A percentile compares a stretch with the other conserved stretches of the same genome.
Evolutionary conservation across 148 eudicot species (phyloP).

Genomic region (Diospyros kaki): DNA sequence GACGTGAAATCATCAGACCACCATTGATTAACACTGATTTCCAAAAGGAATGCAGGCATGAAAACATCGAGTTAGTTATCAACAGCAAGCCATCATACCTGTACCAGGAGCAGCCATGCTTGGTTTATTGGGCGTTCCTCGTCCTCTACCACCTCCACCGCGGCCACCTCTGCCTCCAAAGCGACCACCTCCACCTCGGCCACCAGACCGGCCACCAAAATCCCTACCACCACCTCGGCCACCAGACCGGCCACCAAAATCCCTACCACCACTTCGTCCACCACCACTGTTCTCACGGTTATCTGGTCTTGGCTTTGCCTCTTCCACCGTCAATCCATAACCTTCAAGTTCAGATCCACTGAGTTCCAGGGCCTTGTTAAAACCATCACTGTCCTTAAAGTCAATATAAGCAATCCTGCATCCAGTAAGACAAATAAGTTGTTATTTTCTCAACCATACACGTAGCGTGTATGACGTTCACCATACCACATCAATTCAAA

Average conservation of each 20-base stretch:
- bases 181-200: conserved; percentile 22
- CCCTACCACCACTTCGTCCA: conserved; percentile 23
- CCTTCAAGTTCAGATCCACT: conserved; percentile 49
- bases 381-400: conserved; percentile 33
- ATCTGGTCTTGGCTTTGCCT: conserved; percentile 62
- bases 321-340: conserved; percentile 36
- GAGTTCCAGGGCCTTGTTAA: conserved; percentile 53
- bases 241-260: conserved; percentile 22
- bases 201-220: conserved; percentile 33
- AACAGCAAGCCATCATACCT: conserved; percentile 9
- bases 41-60: background rate
- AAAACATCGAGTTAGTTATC: no score
- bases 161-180: conserved; percentile 21
- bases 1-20: background rate
- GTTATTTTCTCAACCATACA: background rate
- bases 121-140: conserved; percentile 25
- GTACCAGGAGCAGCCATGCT: conserved; percentile 25
- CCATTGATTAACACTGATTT: background rate
- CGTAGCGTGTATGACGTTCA: background rate
- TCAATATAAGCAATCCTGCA: conserved; percentile 67
- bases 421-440: background rate
- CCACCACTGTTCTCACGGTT: conserved; percentile 27
- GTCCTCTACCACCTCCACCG: conserved; percentile 31
- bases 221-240: conserved; percentile 21
- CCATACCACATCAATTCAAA: no score